These are phyloP conservation scores for Globisporangium orthogonon DNA, from an alignment of 352 stramenopile species.

Conservation along the genomic window DNA sequence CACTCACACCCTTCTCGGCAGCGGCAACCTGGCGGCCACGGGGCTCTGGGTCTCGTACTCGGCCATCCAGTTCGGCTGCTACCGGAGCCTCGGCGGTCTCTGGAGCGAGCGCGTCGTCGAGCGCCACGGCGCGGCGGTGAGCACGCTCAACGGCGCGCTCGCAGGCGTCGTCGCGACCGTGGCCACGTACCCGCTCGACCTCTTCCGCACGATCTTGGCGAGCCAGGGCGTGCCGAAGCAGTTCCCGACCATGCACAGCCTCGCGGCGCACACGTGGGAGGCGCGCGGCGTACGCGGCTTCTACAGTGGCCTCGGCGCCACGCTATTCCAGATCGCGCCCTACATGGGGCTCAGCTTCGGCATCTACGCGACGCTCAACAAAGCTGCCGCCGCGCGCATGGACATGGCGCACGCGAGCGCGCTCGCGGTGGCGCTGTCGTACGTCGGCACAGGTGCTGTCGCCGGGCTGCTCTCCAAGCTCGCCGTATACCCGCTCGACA, in stretches of 20 bases:
- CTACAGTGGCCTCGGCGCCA: slow-evolving; percentile 85
- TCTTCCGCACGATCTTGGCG: slow-evolving; percentile 92
- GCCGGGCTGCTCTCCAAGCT: slow-evolving; percentile 90
- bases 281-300: slow-evolving; percentile 79
- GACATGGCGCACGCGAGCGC: slow-evolving; percentile 10
- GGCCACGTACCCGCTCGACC: slow-evolving; percentile 93
- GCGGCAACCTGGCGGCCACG: slow-evolving; percentile 67
- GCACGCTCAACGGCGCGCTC: slow-evolving; percentile 79
- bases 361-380: slow-evolving; percentile 81
- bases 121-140: slow-evolving; percentile 25
- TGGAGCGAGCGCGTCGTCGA: slow-evolving; percentile 23
- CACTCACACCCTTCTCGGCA: neutral
- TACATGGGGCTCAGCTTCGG: slow-evolving; percentile 96
- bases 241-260: slow-evolving; percentile 72
- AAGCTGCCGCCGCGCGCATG: slow-evolving; percentile 17
- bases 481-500: slow-evolving; percentile 93
- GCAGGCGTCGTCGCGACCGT: slow-evolving; percentile 86
- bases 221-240: slow-evolving; percentile 82
- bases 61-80: slow-evolving; percentile 65
- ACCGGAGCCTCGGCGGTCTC: slow-evolving; percentile 36
- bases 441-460: slow-evolving; percentile 75
- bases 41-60: slow-evolving; percentile 82
- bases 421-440: slow-evolving; percentile 38
- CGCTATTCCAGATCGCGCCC: slow-evolving; percentile 90
- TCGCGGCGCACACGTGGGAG: slow-evolving; percentile 64